Conservation (phyloP, 225 moss, liverwort and hornwort species). For the Physcomitrellopsis africana region DNA sequence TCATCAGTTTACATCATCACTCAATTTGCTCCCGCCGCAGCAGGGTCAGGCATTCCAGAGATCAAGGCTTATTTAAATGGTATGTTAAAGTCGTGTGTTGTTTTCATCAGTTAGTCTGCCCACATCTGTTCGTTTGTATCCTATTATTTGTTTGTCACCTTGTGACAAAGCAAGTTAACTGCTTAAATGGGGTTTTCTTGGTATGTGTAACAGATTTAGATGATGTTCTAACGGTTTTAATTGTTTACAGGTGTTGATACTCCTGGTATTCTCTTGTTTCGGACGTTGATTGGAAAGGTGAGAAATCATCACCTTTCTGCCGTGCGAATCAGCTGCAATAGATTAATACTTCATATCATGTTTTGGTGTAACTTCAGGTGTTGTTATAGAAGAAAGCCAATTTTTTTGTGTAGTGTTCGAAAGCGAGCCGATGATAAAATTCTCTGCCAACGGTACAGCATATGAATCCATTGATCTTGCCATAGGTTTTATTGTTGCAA, state of each 20-base stretch:
- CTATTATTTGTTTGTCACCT: neutral
- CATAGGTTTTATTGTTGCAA: neutral
- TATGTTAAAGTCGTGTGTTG: slow-evolving; percentile 25
- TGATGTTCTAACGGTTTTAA: slow-evolving; percentile 32
- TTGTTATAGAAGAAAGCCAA: neutral
- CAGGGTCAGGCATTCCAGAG: slow-evolving; percentile 89
- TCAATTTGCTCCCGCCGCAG: slow-evolving; percentile 85
- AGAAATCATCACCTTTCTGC: neutral
- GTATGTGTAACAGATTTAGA: slow-evolving; percentile 16
- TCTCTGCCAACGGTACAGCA: neutral
- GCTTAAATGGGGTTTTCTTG: neutral
- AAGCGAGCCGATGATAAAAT: neutral
- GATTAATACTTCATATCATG: slow-evolving; percentile 4
- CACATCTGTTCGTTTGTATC: neutral
- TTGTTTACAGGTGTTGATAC: slow-evolving; percentile 77
- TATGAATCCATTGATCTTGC: neutral
- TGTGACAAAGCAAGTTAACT: neutral
- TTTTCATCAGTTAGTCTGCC: neutral
- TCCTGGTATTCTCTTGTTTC: slow-evolving; percentile 84
- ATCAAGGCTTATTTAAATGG: slow-evolving; percentile 88
- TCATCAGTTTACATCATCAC: slow-evolving; percentile 82
- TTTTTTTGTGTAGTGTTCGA: neutral
- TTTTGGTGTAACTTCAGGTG: slow-evolving; percentile 18
- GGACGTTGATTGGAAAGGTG: slow-evolving; percentile 86
- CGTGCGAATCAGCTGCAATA: neutral